A percentile compares a stretch with the other conserved stretches of the same genome.
These are phyloP conservation scores for Monosporascus cannonballus DNA, from an alignment of 2,329 filamentous ascomycete species.

Conservation along the genomic window DNA sequence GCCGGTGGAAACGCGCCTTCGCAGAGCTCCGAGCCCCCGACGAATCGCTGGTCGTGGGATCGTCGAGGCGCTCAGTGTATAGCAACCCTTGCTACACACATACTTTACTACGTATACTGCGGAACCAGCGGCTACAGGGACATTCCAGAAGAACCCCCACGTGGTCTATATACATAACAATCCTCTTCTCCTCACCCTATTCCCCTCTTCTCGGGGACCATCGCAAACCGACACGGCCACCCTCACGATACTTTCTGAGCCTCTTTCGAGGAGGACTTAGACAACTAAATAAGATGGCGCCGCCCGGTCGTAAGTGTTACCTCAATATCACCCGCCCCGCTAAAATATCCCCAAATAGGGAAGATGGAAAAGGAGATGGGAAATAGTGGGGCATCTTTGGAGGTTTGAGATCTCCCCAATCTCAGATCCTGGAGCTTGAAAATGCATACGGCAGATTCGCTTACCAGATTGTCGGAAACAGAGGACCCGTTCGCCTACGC, in stretches of 20 bases:
- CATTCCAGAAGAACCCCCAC: not conserved
- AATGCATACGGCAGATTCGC: not conserved
- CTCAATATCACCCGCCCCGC: not conserved
- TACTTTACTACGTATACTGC: not conserved
- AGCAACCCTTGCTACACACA: not conserved
- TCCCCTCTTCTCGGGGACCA: not conserved
- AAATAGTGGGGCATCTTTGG: not conserved
- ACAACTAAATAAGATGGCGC: not conserved
- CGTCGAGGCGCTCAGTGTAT: not conserved
- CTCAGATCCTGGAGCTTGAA: not conserved
- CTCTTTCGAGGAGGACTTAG: not conserved
- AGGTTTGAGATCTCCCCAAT: not conserved
- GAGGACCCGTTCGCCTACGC: conserved; percentile 57
- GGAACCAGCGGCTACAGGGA: not conserved
- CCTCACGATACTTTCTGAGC: not conserved
- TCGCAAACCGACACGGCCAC: not conserved
- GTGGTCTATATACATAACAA: not conserved
- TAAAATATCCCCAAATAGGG: not conserved
- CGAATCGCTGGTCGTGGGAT: too few species aligned
- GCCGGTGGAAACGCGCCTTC: not conserved
- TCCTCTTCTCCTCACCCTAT: not conserved
- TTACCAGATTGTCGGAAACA: conserved; percentile 21
- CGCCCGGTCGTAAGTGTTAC: not conserved
- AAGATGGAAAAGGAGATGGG: not conserved
- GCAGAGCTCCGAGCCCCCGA: not conserved